Evolutionary conservation across 495 filamentous ascomycete species (phyloP), one percentile per base, ranked within the genome.

Genomic region (Daldinia decipiens): DNA sequence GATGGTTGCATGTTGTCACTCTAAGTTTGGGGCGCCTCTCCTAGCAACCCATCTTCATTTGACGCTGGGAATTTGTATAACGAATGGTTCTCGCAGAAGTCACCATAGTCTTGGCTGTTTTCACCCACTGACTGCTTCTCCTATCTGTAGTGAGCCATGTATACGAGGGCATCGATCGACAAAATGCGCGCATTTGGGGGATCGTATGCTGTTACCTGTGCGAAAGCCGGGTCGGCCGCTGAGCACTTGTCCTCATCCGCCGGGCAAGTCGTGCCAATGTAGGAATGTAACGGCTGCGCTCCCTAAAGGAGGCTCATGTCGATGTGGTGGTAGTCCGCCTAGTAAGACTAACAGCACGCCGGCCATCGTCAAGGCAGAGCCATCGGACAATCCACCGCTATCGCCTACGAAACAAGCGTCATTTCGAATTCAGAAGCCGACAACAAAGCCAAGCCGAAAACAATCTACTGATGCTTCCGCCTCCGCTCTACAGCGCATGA

Each of bases 141-240:
- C 8, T 40, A 21, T 62, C 31, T 56, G 57, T 74, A 95, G 92
- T 76, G 89, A 90, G 82, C 90, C 91, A 74, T 96, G 93, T 72
- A 92, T 95, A 70, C 90, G 91, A 59, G 93, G 93, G 57, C 93
- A 96, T 79, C 89, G 93, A 71, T 94, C 93, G 24, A 92, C 92
- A 69, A 92, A 90, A 85, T 96, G 93, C 74, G 88, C 86, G 34
- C 92, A 96, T 81, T 88, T 84, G 58, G 86, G 89, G 62, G 85
- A 87, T 50, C 87, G 92, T 68, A 78, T 93, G 19, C 89, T 96
- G 87, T 80, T 93, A 62, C 90, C 90, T 53, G 92, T 95, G 9
- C 88, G 90, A 57, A 94, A 93, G 74, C 91, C 93, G 1, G 93
- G 93, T 8, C 85, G 93, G 52, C 93, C 93, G 17, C 80, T 94